phyloP scores from a whole-genome alignment of 352 stramenopile species.

The Pythium graminicola region DNA sequence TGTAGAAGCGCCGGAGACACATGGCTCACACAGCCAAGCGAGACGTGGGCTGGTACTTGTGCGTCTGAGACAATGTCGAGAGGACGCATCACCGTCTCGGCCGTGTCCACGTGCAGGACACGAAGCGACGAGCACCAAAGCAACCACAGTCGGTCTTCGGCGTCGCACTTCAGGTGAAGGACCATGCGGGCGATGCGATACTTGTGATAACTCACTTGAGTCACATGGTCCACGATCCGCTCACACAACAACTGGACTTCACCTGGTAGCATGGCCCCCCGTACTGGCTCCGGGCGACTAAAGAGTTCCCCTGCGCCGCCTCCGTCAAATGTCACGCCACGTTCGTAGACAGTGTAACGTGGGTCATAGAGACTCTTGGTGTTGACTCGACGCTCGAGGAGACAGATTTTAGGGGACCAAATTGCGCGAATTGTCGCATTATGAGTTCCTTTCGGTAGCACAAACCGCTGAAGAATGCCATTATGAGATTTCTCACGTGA shows the following conservation, averaged over 20 bases:
- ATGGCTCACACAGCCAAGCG: constrained; percentile 23
- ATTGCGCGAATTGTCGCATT: constrained; percentile 90
- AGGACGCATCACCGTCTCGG: constrained; percentile 25
- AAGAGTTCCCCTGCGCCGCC: constrained; percentile 67
- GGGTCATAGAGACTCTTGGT: constrained; percentile 86
- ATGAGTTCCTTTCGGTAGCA: constrained; percentile 87
- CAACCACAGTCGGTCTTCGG: constrained; percentile 91
- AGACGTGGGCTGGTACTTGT: constrained; percentile 53
- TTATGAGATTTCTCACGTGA: constrained; percentile 84
- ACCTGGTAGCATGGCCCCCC: constrained; percentile 84
- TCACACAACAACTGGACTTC: constrained; percentile 91
- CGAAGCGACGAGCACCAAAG: constrained; percentile 92
- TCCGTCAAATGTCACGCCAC: constrained; percentile 93
- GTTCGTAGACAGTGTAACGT: constrained; percentile 91
- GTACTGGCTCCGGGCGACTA: constrained; percentile 79
- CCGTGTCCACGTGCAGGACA: constrained; percentile 34
- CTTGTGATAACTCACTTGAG: constrained; percentile 88
- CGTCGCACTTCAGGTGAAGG: constrained; percentile 94
- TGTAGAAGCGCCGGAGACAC: background rate
- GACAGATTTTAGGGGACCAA: constrained; percentile 94
- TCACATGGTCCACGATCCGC: constrained; percentile 90
- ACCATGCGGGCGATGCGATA: constrained; percentile 91
- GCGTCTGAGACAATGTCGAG: constrained; percentile 57
- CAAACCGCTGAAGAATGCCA: constrained; percentile 93
- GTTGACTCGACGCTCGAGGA: constrained; percentile 91